Conservation (phyloP, 2,329 filamentous ascomycete genomes). For the Colletotrichum sublineola region DNA sequence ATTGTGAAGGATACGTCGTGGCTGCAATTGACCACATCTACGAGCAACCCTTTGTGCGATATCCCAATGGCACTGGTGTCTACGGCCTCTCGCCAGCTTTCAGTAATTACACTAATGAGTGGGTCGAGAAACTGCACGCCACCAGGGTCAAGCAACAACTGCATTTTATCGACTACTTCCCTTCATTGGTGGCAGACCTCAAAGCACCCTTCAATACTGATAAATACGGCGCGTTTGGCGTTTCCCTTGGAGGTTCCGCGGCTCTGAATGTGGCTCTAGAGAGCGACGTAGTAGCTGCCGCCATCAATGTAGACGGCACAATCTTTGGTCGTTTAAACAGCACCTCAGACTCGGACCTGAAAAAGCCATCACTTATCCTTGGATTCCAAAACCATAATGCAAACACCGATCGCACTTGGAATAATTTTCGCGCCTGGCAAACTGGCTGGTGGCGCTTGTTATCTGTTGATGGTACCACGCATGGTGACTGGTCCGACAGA, state of each 20-base stretch:
- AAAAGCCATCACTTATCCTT: constrained; percentile 44
- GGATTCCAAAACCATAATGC: constrained; percentile 43
- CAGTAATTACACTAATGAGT: constrained; percentile 27
- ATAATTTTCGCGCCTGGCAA: constrained; percentile 36
- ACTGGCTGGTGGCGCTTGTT: constrained; percentile 38
- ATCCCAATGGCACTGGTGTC: constrained; percentile 48
- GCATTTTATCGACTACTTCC: constrained; percentile 44
- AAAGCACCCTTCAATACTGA: constrained; percentile 42
- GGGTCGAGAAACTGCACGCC: constrained; percentile 38
- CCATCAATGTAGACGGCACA: constrained; percentile 46
- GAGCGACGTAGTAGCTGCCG: constrained; percentile 39
- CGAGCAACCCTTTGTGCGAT: constrained; percentile 48
- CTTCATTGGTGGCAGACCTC: constrained; percentile 36
- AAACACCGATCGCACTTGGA: constrained; percentile 29
- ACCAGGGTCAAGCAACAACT: constrained; percentile 43
- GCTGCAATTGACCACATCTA: constrained; percentile 48
- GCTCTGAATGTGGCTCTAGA: constrained; percentile 43
- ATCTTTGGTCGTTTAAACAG: constrained; percentile 27
- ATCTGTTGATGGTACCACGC: constrained; percentile 29
- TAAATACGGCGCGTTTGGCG: constrained; percentile 44
- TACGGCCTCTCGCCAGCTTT: constrained; percentile 38
- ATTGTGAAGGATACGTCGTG: constrained; percentile 46
- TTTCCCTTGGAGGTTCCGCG: constrained; percentile 45
- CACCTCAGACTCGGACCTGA: constrained; percentile 43
- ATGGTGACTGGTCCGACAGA: constrained; percentile 38